These are phyloP conservation scores for Sporobolus alterniflorus DNA, from an alignment of 202 grass and related monocot genomes.

Conservation along the genomic window DNA sequence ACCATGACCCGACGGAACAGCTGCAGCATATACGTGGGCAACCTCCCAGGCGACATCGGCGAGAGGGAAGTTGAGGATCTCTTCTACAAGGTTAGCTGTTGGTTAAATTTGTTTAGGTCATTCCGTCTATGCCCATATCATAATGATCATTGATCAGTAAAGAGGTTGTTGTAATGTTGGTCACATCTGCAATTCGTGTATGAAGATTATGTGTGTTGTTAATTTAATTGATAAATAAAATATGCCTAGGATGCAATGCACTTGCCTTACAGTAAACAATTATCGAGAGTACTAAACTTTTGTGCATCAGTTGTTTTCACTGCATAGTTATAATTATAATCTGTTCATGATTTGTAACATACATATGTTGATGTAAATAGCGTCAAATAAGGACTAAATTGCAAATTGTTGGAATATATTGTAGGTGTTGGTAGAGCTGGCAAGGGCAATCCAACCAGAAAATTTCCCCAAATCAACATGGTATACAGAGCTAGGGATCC, in stretches of 20 bases:
- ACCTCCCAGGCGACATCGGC: constrained; percentile 82
- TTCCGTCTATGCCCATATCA: not conserved
- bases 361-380: no score
- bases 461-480: no score
- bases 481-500: no score
- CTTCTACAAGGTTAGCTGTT: constrained; percentile 74
- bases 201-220: not conserved
- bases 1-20: constrained; percentile 69
- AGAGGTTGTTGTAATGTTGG: not conserved
- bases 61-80: constrained; percentile 88
- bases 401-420: no score
- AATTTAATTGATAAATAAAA: not conserved
- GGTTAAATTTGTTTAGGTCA: not conserved
- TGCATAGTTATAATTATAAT: not conserved
- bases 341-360: not conserved
- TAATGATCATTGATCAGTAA: not conserved
- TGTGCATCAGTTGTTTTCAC: not conserved
- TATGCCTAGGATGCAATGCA: not conserved
- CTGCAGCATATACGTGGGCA: constrained; percentile 79
- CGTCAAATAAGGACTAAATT: no score
- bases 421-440: no score
- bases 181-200: not conserved
- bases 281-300: not conserved
- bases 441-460: no score
- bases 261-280: not conserved